Evolutionary conservation across 2,329 filamentous ascomycete genomes (phyloP), one percentile per base, ranked within the genome.

Genomic region (Scytalidium sp.): DNA sequence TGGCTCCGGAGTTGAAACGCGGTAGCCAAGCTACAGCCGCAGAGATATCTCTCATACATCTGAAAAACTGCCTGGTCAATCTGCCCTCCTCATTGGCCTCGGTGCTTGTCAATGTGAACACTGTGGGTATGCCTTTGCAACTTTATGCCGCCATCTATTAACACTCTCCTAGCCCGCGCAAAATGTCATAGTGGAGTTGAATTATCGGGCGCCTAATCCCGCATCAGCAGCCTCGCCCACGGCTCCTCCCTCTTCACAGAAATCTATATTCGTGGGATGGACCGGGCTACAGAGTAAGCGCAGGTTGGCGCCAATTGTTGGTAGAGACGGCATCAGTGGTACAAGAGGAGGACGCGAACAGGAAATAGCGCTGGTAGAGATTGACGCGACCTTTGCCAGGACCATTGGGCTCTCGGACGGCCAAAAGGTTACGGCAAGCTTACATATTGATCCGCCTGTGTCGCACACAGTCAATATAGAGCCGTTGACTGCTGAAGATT

Each of bases 391-490:
- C 0, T 85, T 96, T 61, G 93, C 87, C 17, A 79, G 83, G 41
- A 81, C 89, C 7, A 69, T 97, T 29, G 90, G 89, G 1, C 73
- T 97, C 46, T 75, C 74, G 46, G 90, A 96, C 56, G 91, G 90
- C 45, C 88, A 92, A 65, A 95, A 89, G 72, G 82, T 93, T 64
- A 77, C 75, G 56, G 75, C 74, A 43, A 78, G 72, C 29, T 78
- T 99, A 56, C 94, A 99, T 68, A 73, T 97, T 55, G 91, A 99
- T 65, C 93, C 93, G 44, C 91, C 92, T 2, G 73, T 94, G 56
- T 90, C 91, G 44, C 90, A 97, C 68, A 97, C 92, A 2, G 87
- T 99, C 68, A 91, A 97, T 65, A 97, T 99, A 60, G 95, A 99
- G 67, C 94, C 94, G 27, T 72, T 97, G 61, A 97, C 94, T 0